A percentile compares a stretch with the other conserved stretches of the same genome.
phyloP scores from a whole-genome alignment of 495 filamentous ascomycete species.

The Terfezia claveryi region DNA sequence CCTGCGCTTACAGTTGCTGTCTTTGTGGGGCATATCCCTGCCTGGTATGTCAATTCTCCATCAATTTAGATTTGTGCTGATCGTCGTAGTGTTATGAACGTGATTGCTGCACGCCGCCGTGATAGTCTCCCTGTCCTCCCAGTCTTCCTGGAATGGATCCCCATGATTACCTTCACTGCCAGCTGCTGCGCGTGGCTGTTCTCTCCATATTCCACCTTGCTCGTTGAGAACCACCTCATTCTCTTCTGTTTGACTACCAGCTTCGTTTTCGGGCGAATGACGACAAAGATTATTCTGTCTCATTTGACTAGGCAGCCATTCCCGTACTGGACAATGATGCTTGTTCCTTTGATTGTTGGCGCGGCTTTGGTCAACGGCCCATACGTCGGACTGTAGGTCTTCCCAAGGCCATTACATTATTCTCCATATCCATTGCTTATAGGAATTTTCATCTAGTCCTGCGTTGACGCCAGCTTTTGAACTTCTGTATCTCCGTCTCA shows the following conservation, averaged over 20 bases:
- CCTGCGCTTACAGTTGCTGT: constrained; percentile 49
- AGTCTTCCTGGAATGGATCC: constrained; percentile 84
- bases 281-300: constrained; percentile 95
- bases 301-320: constrained; percentile 86
- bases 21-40: constrained; percentile 61
- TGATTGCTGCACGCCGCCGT: constrained; percentile 47
- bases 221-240: constrained; percentile 63
- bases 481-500: constrained; percentile 57
- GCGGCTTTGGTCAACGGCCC: constrained; percentile 69
- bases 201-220: constrained; percentile 58
- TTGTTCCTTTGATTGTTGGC: constrained; percentile 64
- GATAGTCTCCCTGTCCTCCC: constrained; percentile 58
- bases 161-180: constrained; percentile 58
- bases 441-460: constrained; percentile 14
- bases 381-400: constrained; percentile 37
- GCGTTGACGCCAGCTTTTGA: constrained; percentile 37
- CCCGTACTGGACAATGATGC: constrained; percentile 85
- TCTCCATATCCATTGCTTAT: neutral
- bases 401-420: constrained; percentile 7
- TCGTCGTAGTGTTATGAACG: constrained; percentile 47
- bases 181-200: constrained; percentile 65
- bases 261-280: constrained; percentile 98
- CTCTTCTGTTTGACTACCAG: constrained; percentile 86
- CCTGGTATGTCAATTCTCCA: constrained; percentile 21
- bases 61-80: neutral